A percentile compares a stretch with the other conserved stretches of the same genome.
These are phyloP conservation scores for Candida sp. DNA, from an alignment of 1,139 yeast species.

Conservation along the genomic window DNA sequence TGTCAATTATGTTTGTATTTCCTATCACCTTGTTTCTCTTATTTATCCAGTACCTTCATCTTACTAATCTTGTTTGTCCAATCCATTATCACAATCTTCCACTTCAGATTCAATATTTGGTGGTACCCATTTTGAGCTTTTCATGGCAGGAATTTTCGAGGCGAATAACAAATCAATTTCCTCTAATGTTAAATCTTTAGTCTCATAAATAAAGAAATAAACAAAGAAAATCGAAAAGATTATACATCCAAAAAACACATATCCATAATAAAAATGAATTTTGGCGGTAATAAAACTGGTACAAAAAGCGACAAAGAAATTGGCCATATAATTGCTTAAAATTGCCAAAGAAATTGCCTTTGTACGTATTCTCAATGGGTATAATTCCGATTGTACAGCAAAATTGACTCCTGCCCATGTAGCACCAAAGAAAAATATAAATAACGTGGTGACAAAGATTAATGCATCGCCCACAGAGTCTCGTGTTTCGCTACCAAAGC, in stretches of 20 bases:
- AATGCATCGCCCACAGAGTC: slow-evolving; percentile 60
- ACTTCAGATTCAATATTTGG: slow-evolving; percentile 11
- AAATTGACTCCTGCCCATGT: slow-evolving; percentile 86
- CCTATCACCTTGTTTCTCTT: too few species aligned
- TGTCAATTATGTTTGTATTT: too few species aligned
- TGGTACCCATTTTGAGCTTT: slow-evolving; percentile 42
- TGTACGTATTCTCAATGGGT: slow-evolving; percentile 74
- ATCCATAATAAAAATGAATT: slow-evolving; percentile 56
- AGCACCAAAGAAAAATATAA: slow-evolving; percentile 77
- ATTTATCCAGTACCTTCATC: too few species aligned
- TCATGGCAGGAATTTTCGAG: slow-evolving; percentile 42
- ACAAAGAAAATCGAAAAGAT: slow-evolving; percentile 54
- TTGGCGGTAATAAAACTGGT: slow-evolving; percentile 64
- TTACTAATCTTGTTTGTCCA: too few species aligned
- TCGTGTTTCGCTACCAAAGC: slow-evolving; percentile 26
- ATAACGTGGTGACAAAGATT: slow-evolving; percentile 75
- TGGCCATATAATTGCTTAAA: slow-evolving; percentile 78
- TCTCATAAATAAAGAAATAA: slow-evolving; percentile 58
- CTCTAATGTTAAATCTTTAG: slow-evolving; percentile 64
- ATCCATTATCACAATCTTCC: not conserved
- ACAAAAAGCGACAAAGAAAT: slow-evolving; percentile 70
- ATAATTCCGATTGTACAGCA: slow-evolving; percentile 75
- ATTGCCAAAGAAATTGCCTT: slow-evolving; percentile 76
- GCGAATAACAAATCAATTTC: slow-evolving; percentile 66
- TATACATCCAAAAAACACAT: slow-evolving; percentile 70